Percentiles rank a stretch among this genome's conserved stretches.
Conservation (phyloP, 345 rosid genomes). For the Hypericum androsaemum region DNA sequence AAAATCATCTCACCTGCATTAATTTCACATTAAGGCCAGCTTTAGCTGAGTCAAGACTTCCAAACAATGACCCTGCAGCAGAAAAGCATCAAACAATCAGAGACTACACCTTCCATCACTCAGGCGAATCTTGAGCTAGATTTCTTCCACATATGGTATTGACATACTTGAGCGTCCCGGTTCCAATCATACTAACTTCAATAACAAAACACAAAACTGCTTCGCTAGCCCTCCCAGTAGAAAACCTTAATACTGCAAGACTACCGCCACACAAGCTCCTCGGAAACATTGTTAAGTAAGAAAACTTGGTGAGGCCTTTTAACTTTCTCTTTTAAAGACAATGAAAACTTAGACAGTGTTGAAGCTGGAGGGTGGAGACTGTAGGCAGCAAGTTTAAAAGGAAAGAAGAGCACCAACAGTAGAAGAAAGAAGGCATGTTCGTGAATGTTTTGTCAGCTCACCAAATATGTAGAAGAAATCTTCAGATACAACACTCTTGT, state of each 20-base stretch:
- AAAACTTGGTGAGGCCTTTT: no score
- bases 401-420: neutral
- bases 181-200: no score
- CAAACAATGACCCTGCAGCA: slow-evolving; percentile 78
- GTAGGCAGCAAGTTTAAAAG: no score
- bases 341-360: neutral
- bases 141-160: no score
- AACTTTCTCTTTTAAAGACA: no score
- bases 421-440: no score
- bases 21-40: slow-evolving; percentile 56
- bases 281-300: no score
- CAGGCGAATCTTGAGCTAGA: no score
- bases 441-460: slow-evolving; percentile 23
- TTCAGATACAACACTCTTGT: slow-evolving; percentile 66
- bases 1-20: slow-evolving; percentile 56
- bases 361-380: neutral
- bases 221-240: no score
- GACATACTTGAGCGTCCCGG: neutral
- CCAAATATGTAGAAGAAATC: slow-evolving; percentile 81
- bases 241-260: no score
- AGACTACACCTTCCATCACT: neutral
- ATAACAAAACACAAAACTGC: no score
- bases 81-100: slow-evolving; percentile 12
- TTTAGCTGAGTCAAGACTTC: slow-evolving; percentile 61
- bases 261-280: no score